Base-by-base conservation (phyloP, 257 asterid species). In the Perilla frutescens region DNA sequence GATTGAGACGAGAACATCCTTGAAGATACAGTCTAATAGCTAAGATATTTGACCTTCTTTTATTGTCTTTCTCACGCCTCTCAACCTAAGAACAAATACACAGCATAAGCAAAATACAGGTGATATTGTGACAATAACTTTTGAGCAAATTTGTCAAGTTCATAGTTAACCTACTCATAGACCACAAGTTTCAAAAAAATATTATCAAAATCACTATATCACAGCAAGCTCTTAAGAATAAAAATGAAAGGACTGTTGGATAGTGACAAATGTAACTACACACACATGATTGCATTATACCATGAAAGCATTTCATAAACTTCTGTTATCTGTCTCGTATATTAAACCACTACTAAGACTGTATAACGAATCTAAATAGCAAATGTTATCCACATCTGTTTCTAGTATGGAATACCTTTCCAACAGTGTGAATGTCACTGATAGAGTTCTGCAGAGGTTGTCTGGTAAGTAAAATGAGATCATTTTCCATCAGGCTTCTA, bases 381-480 rank as follows among this genome's bases (percentile, higher is more conserved):
- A 70, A 49, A 43, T 31, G 56, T 31, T 39, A 60, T 60, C 60
- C 51, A 70, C 58, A 60, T 68, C 65, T 65, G 74, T 68, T 47
- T 49, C 64, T 72, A 59, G 68, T 57, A 73, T 12, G 44, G 37
- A 13, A 57, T 79, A 91, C 99, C 99, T 91, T 94, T 78, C 99
- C 99, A 60, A 94, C 81, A 82, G 89, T 61, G 81, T 94, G 99
- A 77, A 89, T 79, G 69, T 90, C 96, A 53, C 78, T 68, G 75
- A 76, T 47, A 65, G 90, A 87, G 73, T 76, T 79, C 76, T 79
- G 77, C 70, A 87, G 73, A 11, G 96, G 96, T 75, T 85, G 88
- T 78, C 86, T 87, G 72, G 99, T 88, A 58, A 94, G 95, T 83
- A 94, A 79, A 73, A 94, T 49, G 71, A 94, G 98, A 82, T 94